Evolutionary conservation across 2,329 filamentous ascomycete species (phyloP), one percentile per base, ranked within the genome.

Genomic region (Xylaria sp.): DNA sequence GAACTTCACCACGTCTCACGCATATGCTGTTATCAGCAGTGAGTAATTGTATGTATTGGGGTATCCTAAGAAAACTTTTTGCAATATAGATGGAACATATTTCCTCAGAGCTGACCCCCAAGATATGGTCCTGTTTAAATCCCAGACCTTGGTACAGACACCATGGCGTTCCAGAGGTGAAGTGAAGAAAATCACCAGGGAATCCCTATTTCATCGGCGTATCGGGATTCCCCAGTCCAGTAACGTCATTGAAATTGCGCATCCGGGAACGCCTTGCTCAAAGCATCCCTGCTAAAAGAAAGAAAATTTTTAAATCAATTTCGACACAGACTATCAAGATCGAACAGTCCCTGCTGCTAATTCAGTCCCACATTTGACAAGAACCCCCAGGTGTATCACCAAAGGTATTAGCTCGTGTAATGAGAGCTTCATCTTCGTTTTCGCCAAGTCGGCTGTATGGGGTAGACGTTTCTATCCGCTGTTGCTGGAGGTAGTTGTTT

Each of bases 281-380:
- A 55, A 46, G 52, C 25, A 56, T 52, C 28, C 28, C n/a, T n/a
- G n/a, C n/a, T n/a, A 12, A 33, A 40, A 4, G 55, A 60, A 58
- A 46, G 33, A 50, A 54, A n/a, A n/a, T n/a, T n/a, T 15, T 37
- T 25, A 43, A 56, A 28, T 50, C 25, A 35, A 40, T 38, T 31
- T 38, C 23, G n/a, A 55, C 7, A 40, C 33, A 31, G 17, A 15
- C 9, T 14, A 7, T 21, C 43, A 33, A 15, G 28, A 38, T 38
- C 31, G 53, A n/a, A 33, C 14, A 17, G 6, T 23, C 19, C 35
- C 12, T 40, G 8, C 9, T 28, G 5, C 33, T n/a, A 17, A 14
- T 38, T 60, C 59, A 68, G 3, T 64, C 53, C 65, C 67, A 70
- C 59, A 59, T 61, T 33, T 46, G 57, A 42, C 60, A 60, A 40